Conservation (phyloP, 2,329 filamentous ascomycete species). For the Xylaria digitata region DNA sequence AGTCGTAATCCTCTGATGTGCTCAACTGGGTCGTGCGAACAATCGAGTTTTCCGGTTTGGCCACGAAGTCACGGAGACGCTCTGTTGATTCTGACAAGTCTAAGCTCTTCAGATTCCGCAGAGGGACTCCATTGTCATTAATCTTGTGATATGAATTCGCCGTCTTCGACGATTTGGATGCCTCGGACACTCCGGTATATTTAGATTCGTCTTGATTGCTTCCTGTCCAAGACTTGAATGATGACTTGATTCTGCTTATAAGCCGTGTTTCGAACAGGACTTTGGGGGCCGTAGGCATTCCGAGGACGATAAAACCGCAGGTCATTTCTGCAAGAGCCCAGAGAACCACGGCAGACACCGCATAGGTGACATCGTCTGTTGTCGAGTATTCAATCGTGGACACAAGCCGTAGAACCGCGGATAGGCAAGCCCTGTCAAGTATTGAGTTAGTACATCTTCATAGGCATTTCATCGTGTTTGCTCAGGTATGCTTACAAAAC, state of each 20-base stretch:
- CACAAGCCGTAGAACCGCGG: constrained; percentile 54
- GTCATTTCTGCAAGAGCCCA: constrained; percentile 60
- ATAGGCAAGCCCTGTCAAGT: constrained; percentile 54
- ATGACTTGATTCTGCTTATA: constrained; percentile 39
- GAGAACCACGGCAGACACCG: constrained; percentile 55
- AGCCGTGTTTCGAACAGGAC: constrained; percentile 47
- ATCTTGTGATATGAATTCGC: constrained; percentile 39
- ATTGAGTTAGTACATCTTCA: background rate
- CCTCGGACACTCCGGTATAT: constrained; percentile 27
- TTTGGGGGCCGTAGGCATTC: constrained; percentile 55
- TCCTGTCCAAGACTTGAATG: constrained; percentile 36
- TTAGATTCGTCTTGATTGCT: constrained; percentile 33
- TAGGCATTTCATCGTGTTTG: background rate
- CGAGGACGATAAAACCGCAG: constrained; percentile 57
- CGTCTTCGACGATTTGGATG: constrained; percentile 21
- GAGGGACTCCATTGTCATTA: constrained; percentile 39
- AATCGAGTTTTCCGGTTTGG: constrained; percentile 37
- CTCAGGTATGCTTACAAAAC: constrained; percentile 41
- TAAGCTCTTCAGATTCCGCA: constrained; percentile 37
- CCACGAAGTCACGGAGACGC: constrained; percentile 36
- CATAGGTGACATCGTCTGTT: constrained; percentile 51
- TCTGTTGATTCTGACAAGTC: constrained; percentile 42
- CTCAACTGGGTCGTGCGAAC: constrained; percentile 42
- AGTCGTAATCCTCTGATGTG: constrained; percentile 38
- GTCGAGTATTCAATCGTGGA: constrained; percentile 50